Conservation (phyloP, 768 basidiomycete genomes). For the Lenzites betulinus region DNA sequence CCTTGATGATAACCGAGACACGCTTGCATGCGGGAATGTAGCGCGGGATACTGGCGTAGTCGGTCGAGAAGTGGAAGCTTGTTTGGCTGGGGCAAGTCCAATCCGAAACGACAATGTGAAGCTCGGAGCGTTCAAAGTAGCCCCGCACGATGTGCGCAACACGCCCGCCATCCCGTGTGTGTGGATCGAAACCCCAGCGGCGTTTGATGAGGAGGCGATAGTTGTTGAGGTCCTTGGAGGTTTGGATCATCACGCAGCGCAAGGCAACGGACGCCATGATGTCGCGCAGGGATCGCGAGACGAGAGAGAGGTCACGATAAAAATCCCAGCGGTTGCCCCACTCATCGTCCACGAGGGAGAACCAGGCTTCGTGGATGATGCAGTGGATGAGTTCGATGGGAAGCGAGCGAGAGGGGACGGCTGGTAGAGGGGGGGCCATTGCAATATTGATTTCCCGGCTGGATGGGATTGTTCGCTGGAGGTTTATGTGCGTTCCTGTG, state of each 20-base stretch:
- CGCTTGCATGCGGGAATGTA: conserved; percentile 9
- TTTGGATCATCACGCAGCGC: conserved; percentile 10
- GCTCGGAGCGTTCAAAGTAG: conserved; percentile 7
- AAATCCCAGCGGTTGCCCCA: conserved; percentile 13
- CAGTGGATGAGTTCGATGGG: conserved; percentile 8
- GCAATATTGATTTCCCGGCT: no score
- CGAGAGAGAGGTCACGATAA: conserved; percentile 5
- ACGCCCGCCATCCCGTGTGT: background rate
- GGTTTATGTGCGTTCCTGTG: no score
- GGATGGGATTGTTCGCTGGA: no score
- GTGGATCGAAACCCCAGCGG: conserved; percentile 10
- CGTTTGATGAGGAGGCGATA: conserved; percentile 5
- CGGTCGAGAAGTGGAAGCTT: conserved; percentile 1
- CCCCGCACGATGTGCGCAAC: conserved; percentile 1
- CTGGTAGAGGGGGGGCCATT: conserved; percentile 8
- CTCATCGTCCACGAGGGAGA: background rate
- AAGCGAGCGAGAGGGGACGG: background rate
- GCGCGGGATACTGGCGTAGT: conserved; percentile 14
- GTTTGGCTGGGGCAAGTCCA: conserved; percentile 2
- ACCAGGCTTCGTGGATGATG: conserved; percentile 12
- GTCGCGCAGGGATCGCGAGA: conserved; percentile 1
- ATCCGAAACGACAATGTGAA: conserved; percentile 13
- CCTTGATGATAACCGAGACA: conserved; percentile 12
- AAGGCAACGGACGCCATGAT: conserved; percentile 5
- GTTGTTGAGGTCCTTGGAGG: background rate